phyloP scores from a whole-genome alignment of 257 asterid genomes.

The Ocimum tenuiflorum region DNA sequence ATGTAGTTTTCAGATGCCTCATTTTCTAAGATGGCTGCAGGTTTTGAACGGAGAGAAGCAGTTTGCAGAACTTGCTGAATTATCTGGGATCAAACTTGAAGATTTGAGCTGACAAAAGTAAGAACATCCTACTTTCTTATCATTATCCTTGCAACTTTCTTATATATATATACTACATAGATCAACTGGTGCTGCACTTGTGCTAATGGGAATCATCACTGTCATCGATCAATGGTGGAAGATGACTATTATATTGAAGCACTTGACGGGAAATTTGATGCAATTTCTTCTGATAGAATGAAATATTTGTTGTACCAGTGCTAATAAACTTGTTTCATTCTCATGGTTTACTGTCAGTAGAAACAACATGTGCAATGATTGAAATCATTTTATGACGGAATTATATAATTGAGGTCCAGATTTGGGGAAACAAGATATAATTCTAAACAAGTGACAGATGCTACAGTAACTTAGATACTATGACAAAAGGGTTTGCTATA shows the following conservation, averaged over 20 bases:
- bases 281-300: too few relatives aligned
- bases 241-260: neutral
- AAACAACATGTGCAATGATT: neutral
- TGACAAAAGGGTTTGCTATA: neutral
- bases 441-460: neutral
- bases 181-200: neutral
- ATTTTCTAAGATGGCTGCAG: slow-evolving; percentile 28
- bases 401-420: neutral
- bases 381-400: neutral
- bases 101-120: slow-evolving; percentile 40
- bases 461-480: neutral
- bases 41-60: slow-evolving; percentile 62
- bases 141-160: neutral
- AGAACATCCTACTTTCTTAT: neutral
- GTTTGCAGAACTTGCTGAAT: slow-evolving; percentile 62
- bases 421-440: neutral
- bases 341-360: neutral
- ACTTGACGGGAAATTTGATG: neutral
- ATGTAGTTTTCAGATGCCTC: neutral
- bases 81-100: slow-evolving; percentile 61
- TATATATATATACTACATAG: neutral
- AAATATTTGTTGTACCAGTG: too few relatives aligned
- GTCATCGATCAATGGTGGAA: neutral
- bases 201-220: neutral
- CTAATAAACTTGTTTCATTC: neutral